Base-by-base conservation (phyloP, 2,329 filamentous ascomycete genomes). In the Harringtonia lauricola region DNA sequence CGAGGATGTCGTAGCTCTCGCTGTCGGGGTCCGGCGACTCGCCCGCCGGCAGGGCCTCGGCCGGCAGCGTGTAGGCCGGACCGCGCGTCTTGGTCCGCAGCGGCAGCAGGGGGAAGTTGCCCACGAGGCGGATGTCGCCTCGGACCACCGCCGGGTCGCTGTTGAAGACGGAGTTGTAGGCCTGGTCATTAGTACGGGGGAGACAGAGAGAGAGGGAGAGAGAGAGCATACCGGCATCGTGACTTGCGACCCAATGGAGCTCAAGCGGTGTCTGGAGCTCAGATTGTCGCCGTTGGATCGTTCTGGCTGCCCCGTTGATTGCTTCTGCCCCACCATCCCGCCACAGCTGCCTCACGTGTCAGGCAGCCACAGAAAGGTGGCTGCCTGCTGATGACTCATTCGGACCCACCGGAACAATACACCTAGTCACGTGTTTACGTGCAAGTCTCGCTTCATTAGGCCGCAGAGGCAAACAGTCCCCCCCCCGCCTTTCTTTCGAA, bases 91-190 rank as follows among this genome's bases (percentile, higher is more conserved):
- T 86, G 57, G 92, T 96, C 57, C 92, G 89, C 44, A 98, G 83
- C 1, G 92, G 90, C 42, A 95, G 82, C 54, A 96, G 80, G 19
- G 90, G 89, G 61, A 96, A 89, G 76, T 95, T 96, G 63, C 90
- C 88, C 72, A 81, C 67, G 53, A 73, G 66, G 45, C 70, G 71
- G n/a, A n/a, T n/a, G n/a, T n/a, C n/a, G 34, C 71, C 71, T 50
- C 64, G 60, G 52, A 70, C 82, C 19, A 51, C 47, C 37, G 51
- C 42, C 71, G 76, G 87, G 76, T 78, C 90, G 68, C 64, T 81
- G 79, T 82, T 82, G 79, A 95, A 95, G 74, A 95, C 85, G 64
- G 86, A 94, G 75, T 96, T 94, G 76, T 95, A 96, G 67, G 90
- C 90, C 87, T 94, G 55, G 43, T 45, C 43, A 57, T 46, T 30